Evolutionary conservation across 1,284 basidiomycete species (phyloP).

Genomic region (Moesziomyces aphidis): DNA sequence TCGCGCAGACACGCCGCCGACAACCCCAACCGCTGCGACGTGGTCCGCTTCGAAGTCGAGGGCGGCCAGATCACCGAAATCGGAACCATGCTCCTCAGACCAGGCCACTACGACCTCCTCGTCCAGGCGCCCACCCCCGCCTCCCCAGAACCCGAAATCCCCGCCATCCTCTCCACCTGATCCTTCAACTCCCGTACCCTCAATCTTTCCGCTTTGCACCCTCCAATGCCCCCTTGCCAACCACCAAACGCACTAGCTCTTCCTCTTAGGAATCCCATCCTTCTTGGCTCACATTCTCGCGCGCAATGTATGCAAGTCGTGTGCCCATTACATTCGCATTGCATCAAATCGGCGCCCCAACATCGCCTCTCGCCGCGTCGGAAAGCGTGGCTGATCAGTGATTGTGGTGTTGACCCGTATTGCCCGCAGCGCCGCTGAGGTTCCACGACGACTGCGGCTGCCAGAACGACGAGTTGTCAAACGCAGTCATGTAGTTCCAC

Average conservation of each 20-base stretch:
- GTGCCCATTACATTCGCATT: no score
- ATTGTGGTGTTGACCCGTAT: constrained; percentile 1
- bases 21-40: constrained; percentile 48
- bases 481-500: constrained; percentile 54
- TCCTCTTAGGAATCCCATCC: no score
- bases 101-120: constrained; percentile 59
- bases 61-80: constrained; percentile 56
- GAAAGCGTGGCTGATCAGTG: no score
- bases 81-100: constrained; percentile 50
- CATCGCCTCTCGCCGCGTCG: no score
- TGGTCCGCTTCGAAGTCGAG: constrained; percentile 58
- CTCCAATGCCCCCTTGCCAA: no score
- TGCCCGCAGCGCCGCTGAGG: constrained; percentile 1
- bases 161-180: constrained; percentile 26
- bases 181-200: neutral
- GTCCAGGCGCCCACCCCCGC: constrained; percentile 49
- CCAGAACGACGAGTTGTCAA: constrained; percentile 47
- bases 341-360: no score
- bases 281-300: no score
- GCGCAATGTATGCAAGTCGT: no score
- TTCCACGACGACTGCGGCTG: constrained; percentile 50
- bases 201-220: no score
- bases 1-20: constrained; percentile 16
- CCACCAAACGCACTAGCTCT: no score
- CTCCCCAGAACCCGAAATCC: constrained; percentile 50